Percentiles rank a stretch among this genome's conserved stretches.
Conservation (phyloP, 2,329 filamentous ascomycete species). For the Sporothrix dimorphospora region DNA sequence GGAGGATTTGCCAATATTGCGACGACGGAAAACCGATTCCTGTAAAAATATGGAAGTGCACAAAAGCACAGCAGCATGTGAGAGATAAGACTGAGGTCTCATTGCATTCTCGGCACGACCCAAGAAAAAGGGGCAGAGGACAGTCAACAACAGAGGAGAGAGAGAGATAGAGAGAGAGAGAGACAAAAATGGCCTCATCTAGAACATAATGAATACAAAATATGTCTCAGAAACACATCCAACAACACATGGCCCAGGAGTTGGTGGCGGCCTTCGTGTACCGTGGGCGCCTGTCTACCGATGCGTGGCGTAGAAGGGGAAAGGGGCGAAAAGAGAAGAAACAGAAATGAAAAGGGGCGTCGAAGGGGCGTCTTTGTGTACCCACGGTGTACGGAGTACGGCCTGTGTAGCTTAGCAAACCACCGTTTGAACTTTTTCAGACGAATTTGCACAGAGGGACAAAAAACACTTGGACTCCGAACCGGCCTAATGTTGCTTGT, state of each 20-base stretch:
- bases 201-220: neutral
- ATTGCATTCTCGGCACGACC: neutral
- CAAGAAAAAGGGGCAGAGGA: neutral
- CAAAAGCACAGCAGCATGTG: neutral
- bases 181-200: neutral
- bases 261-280: neutral
- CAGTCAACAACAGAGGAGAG: too few species aligned
- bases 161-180: neutral
- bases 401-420: neutral
- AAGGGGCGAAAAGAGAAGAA: neutral
- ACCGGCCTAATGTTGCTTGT: neutral
- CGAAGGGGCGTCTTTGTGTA: neutral
- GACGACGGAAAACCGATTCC: neutral
- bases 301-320: neutral
- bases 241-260: neutral
- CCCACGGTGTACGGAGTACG: neutral
- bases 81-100: conserved; percentile 4
- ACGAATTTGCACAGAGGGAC: neutral
- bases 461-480: neutral
- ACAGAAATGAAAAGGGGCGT: neutral
- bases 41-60: neutral
- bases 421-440: neutral
- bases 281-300: neutral
- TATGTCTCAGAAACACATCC: neutral
- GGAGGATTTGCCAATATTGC: neutral